Evolutionary conservation across 2,329 filamentous ascomycete species (phyloP).

Genomic region (Erysiphe pulchra): DNA sequence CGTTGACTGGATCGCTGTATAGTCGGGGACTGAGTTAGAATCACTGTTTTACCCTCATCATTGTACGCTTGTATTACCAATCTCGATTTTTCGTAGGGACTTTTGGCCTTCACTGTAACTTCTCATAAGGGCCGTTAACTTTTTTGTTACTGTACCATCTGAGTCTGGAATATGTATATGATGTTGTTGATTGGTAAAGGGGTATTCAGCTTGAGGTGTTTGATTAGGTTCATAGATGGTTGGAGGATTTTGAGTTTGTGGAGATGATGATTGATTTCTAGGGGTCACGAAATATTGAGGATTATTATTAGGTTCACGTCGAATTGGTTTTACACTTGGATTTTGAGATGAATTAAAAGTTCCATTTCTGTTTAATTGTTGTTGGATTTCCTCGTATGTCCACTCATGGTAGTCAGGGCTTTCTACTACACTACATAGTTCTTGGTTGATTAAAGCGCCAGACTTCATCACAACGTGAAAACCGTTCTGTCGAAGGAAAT

Average conservation of each 20-base stretch:
- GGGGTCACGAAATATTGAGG: background rate
- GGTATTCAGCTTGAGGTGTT: background rate
- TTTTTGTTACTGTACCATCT: background rate
- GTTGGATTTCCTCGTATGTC: background rate
- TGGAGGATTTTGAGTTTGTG: background rate
- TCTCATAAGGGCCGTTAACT: background rate
- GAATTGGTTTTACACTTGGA: background rate
- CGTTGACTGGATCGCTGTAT: background rate
- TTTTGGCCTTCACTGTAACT: background rate
- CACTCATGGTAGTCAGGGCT: background rate
- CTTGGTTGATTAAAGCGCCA: background rate
- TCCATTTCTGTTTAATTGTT: background rate
- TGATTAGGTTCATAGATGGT: background rate
- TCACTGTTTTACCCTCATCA: background rate
- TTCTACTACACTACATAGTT: background rate
- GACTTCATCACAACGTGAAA: background rate
- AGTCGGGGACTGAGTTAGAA: background rate
- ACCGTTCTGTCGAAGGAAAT: background rate
- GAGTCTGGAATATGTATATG: background rate
- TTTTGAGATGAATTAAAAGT: background rate
- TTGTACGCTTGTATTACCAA: background rate
- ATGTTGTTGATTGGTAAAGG: background rate
- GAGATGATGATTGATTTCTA: background rate
- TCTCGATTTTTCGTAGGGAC: background rate
- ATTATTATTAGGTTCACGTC: background rate